Base-by-base conservation (phyloP, 192 early-diverging fungal species). In the Chytriomyces sp. region DNA sequence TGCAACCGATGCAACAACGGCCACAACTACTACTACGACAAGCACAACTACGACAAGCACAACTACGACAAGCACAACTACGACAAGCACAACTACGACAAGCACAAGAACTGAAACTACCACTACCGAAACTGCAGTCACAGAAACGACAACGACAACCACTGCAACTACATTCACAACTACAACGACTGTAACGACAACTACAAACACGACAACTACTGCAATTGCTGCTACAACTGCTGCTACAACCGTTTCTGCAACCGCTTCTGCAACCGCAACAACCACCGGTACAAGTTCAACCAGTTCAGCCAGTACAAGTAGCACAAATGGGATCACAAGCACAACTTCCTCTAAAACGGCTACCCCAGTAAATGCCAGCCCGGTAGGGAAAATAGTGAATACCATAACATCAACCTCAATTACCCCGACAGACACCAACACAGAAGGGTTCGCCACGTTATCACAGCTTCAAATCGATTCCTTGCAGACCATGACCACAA, bases 81-180 rank as follows among this genome's bases (percentile, higher is more conserved):
- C 66, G 66, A 67, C 13, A 11, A 28, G 16, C 20, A 57, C 53
- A 57, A 57, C n/a, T n/a, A 13, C 66, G 66, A 67, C 13, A 11
- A 28, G 16, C 20, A 57, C 53, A 57, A 57, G 16, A 20, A 57
- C 53, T 20, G 20, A 20, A n/a, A 57, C 53, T 20, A 13, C 20
- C 53, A 57, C 53, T 20, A 57, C 53, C 16, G 20, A 13, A 20
- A 57, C 53, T 57, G 53, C 53, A n/a, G 13, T 20, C 53, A 5
- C 53, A 57, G 13, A 13, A 57, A 57, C 53, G 11, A 57, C 13
- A 11, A 57, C 53, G 0, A 18, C 20, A 57, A 57, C 53, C 53
- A 18, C 53, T 18, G 18, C 50, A 10, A 53, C 50, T 57, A 43
- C 26, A 16, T 28, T 24, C 5, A 57, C 53, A 57, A 57, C 16